Base-by-base conservation (phyloP, 768 basidiomycete species). In the Russula vinacea region DNA sequence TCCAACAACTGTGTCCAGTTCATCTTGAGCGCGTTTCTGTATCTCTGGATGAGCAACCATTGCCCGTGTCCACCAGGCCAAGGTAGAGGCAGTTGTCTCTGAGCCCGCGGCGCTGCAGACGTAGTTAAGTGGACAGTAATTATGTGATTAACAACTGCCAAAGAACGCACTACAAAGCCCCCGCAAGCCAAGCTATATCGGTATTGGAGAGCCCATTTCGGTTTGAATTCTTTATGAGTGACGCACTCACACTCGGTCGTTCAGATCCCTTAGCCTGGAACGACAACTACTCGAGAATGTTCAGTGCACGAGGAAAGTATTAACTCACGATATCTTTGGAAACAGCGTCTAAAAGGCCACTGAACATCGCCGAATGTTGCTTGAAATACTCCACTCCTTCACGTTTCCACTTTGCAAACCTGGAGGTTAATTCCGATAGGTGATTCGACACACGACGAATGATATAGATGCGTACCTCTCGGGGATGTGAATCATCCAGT, bases 21-120 rank as follows among this genome's bases (percentile, higher is more conserved):
- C 52, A 7, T 51, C 63, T 40, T 64, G 63, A 5, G 63, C 63
- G 10, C 52, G 63, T 39, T 50, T 55, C 37, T 64, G 63, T 5
- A 49, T n/a, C 22, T 32, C 52, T 2, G 70, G 70, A 22, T 66
- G 32, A 10, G 66, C 51, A 22, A 70, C 35, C 62, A 71, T 62
- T 6, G 65, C 69, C 4, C 64, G 66, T 14, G 64, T 13, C 47
- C 62, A 68, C 57, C 52, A 56, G 16, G 26, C 1, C 5, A 68
- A 29, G 1, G 59, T 51, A 3, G 58, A 51, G n/a, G 45, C 53
- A 6, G 59, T 67, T 39, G 55, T 51, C 55, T 51, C 55, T 40
- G 62, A 47, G 5, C 44, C 45, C 8, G 55, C 62, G 17, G 62
- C 1, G 22, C 54, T 56, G 26, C 11, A 14, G 9, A 47, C 29